These are phyloP conservation scores for Pichia norvegensis DNA, from an alignment of 1,139 yeast genomes.

Conservation along the genomic window DNA sequence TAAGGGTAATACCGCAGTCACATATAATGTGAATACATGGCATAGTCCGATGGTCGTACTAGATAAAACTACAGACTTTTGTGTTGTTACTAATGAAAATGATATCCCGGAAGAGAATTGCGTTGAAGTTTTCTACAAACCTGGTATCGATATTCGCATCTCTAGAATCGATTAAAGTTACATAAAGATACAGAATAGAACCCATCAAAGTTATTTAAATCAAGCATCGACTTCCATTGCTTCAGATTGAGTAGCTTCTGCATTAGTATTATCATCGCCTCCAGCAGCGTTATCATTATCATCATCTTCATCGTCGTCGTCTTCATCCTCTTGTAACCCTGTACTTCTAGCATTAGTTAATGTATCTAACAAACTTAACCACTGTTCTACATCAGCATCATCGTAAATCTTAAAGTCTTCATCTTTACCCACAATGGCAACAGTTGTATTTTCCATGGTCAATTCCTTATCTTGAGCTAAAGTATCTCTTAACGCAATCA, in stretches of 20 bases:
- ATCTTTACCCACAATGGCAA: constrained; percentile 84
- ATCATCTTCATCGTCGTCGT: constrained; percentile 30
- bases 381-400: constrained; percentile 76
- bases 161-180: neutral
- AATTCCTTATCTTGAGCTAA: constrained; percentile 90
- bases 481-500: constrained; percentile 89
- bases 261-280: neutral
- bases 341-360: constrained; percentile 44
- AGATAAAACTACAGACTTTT: constrained; percentile 62
- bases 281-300: constrained; percentile 17
- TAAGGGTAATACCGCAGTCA: constrained; percentile 78
- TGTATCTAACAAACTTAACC: constrained; percentile 50
- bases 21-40: constrained; percentile 75
- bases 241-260: constrained; percentile 6
- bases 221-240: constrained; percentile 10
- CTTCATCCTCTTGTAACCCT: constrained; percentile 35
- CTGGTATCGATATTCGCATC: constrained; percentile 39
- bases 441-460: constrained; percentile 75
- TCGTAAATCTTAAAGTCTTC: constrained; percentile 69
- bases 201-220: no score
- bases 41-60: constrained; percentile 93
- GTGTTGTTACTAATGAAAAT: constrained; percentile 77
- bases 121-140: constrained; percentile 66
- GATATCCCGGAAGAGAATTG: constrained; percentile 76
- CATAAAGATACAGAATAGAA: no score